Conservation (phyloP, 495 filamentous ascomycete genomes). For the Neurospora africana region DNA sequence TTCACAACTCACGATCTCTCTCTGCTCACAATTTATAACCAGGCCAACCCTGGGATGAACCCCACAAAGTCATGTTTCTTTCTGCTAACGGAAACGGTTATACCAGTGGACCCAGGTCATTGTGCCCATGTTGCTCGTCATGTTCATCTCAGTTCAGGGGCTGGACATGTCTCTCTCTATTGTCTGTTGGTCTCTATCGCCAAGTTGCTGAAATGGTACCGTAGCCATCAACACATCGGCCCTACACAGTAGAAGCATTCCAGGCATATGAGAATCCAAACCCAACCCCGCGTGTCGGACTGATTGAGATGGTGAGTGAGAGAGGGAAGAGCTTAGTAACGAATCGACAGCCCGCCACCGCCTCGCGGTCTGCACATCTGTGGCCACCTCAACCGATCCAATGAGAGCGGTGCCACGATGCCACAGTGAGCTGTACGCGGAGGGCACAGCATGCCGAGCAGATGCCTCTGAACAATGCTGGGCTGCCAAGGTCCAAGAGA, state of each 20-base stretch:
- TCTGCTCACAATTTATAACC: background rate
- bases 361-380: background rate
- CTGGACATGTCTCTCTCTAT: background rate
- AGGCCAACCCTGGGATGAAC: background rate
- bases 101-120: background rate
- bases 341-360: background rate
- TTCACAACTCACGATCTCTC: background rate
- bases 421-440: background rate
- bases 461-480: background rate
- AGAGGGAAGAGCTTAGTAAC: background rate
- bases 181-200: background rate
- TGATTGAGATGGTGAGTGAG: background rate
- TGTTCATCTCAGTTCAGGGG: background rate
- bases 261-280: background rate
- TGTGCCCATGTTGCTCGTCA: background rate
- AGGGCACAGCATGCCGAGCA: background rate
- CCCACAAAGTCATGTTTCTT: background rate
- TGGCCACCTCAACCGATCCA: background rate
- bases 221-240: background rate
- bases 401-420: background rate
- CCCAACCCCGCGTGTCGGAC: background rate
- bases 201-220: background rate
- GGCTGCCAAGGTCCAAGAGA: background rate
- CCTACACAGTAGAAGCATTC: background rate
- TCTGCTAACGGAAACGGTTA: background rate